These are phyloP conservation scores for Paragyromitra xinjiangensis DNA, from an alignment of 495 filamentous ascomycete species.

Conservation along the genomic window DNA sequence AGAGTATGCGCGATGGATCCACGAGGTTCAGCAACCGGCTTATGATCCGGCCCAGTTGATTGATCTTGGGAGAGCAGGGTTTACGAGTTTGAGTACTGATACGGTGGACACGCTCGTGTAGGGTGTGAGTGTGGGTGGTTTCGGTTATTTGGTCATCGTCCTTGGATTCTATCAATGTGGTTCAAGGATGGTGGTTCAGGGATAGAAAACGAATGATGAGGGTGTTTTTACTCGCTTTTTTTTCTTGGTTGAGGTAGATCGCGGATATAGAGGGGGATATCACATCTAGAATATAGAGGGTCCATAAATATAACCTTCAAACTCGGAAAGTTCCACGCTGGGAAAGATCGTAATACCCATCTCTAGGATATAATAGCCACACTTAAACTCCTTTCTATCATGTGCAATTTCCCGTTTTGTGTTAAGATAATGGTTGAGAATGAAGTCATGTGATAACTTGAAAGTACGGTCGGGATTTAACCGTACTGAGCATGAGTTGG, in stretches of 20 bases:
- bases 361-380: not conserved
- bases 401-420: not conserved
- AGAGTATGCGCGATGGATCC: slow-evolving; percentile 33
- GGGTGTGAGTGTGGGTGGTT: not conserved
- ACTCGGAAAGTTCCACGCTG: not conserved
- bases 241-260: not conserved
- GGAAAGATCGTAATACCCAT: not conserved
- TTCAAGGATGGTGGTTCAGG: not conserved
- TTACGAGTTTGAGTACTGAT: not conserved
- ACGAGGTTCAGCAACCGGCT: slow-evolving; percentile 5
- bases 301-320: not conserved
- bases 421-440: not conserved
- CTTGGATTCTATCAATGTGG: not conserved
- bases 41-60: slow-evolving; percentile 24
- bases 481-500: too few relatives aligned
- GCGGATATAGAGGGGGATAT: not conserved
- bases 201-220: not conserved
- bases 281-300: not conserved
- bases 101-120: slow-evolving; percentile 1
- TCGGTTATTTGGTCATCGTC: not conserved
- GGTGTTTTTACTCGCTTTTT: not conserved
- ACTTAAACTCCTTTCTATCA: not conserved
- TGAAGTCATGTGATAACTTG: not conserved
- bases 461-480: not conserved
- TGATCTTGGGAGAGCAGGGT: slow-evolving; percentile 31